These are phyloP conservation scores for Microglena sp. DNA, from an alignment of 139 green algal species.

Conservation along the genomic window DNA sequence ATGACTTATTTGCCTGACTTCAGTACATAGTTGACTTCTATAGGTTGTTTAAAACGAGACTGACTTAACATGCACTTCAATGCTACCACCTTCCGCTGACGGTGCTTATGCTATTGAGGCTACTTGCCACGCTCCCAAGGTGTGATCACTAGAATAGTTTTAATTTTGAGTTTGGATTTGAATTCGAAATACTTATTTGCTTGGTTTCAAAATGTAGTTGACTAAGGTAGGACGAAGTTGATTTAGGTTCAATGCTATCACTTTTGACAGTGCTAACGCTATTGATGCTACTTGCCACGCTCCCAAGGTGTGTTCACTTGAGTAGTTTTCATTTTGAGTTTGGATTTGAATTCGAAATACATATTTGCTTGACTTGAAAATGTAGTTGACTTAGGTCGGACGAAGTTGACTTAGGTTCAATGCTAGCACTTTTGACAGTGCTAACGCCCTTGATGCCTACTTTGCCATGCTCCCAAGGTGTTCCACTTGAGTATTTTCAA, in stretches of 20 bases:
- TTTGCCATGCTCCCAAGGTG: conserved; percentile 85
- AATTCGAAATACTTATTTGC: too few relatives aligned
- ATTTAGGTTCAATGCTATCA: too few relatives aligned
- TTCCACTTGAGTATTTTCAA: conserved; percentile 77
- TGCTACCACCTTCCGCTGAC: conserved; percentile 75
- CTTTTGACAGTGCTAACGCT: conserved; percentile 88
- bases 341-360: too few relatives aligned
- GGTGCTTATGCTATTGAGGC: conserved; percentile 92
- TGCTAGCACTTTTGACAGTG: conserved; percentile 77
- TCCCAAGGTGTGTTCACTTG: conserved; percentile 58
- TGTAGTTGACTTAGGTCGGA: too few relatives aligned
- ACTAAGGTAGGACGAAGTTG: too few relatives aligned
- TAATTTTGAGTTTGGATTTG: too few relatives aligned
- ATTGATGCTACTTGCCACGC: conserved; percentile 98
- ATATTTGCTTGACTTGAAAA: too few relatives aligned
- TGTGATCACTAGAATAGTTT: conserved; percentile 65
- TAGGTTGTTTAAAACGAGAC: conserved; percentile 61
- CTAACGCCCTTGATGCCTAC: conserved; percentile 93
- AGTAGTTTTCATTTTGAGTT: conserved; percentile 88
- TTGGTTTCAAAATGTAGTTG: too few relatives aligned
- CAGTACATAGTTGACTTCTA: too few relatives aligned
- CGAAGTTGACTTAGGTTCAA: too few relatives aligned
- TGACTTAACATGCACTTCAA: conserved; percentile 93
- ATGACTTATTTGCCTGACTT: too few relatives aligned
- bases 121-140: conserved; percentile 89